Evolutionary conservation across 163 green algal genomes (phyloP), one percentile per base, ranked within the genome.

Genomic region (Volvox carteri): DNA sequence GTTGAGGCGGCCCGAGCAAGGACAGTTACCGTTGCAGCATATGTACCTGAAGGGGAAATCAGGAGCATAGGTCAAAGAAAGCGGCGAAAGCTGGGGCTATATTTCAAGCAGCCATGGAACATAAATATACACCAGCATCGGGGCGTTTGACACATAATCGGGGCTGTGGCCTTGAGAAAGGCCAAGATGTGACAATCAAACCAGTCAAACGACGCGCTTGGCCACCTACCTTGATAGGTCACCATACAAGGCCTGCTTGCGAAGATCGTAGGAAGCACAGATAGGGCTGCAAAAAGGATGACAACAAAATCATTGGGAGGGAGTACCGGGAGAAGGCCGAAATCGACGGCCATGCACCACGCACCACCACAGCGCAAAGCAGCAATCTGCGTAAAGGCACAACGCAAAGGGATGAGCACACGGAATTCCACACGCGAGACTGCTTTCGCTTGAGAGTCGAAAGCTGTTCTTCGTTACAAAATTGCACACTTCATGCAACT

Each of bases 1-100:
- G 12, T 92, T 91, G 84, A 95, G 96, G 23, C 93, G 91, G 3
- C 97, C 96, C 35, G 92, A 96, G 86, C 97, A 99, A 4, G 97
- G 97, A 75, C 94, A 96, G 70, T 94, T 80, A 42, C 97, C 97
- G 48, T 95, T 96, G 91, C 97, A 99, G 94, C 96, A 98, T 1
- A 96, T 78, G 85, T 97, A 97, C 56, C 92, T 94, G 52, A n/a
- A 68, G 9, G 58, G 58, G 58, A 30, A 58, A n/a, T n/a, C n/a
- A n/a, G n/a, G n/a, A n/a, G n/a, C n/a, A n/a, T n/a, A n/a, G n/a
- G n/a, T n/a, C n/a, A n/a, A n/a, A n/a, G n/a, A n/a, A n/a, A n/a
- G n/a, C n/a, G n/a, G n/a, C n/a, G n/a, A n/a, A n/a, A n/a, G n/a
- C n/a, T n/a, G n/a, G n/a, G n/a, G n/a, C n/a, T n/a, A n/a, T n/a